Base-by-base conservation (phyloP, 148 eudicot species). In the Camellia lanceoleosa region DNA sequence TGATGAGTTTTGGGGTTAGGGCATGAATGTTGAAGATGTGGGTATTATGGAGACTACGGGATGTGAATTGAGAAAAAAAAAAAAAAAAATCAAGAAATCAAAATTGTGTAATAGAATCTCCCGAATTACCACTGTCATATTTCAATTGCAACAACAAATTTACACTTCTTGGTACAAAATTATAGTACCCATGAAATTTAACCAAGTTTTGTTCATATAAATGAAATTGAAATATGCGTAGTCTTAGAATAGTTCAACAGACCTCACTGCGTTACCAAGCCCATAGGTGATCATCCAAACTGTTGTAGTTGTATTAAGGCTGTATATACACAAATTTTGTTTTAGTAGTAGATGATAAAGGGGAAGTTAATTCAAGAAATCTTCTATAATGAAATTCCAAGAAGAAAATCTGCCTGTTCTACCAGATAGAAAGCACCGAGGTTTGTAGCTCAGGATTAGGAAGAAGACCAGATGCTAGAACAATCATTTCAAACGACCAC, bases 371-470 rank as follows among this genome's bases (percentile, higher is more conserved):
- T 43, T 23, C 43, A 62, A 59, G 23, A 73, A 23, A 44, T 46
- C 51, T 5, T 59, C 30, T 13, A 4, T 30, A 30, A 30, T 30
- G 38, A 47, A 74, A 47, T 61, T 75, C 19, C 58, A 55, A 67
- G 12, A 56, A 20, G 10, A 63, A 63, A 30, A 11, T 20, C 9
- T 8, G 51, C 54, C 73, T 5, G 18, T 38, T 47, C 67, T 58
- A 89, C 99, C 94, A 73, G 75, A 95, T 89, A 44, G 97, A 93
- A 76, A 95, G 97, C 78, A 89, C 97, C 0, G 99, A 95, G 71
- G 99, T 92, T 85, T 95, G 92, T 42, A 95, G 79, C 82, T 84
- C 71, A n/a, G 99, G 99, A 86, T 93, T 87, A 7, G 97, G 95
- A 72, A 95, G 93, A 79, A 95, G 95, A 78, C 99, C 99, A 61